These are phyloP conservation scores for Pleodorina starrii DNA, from an alignment of 139 green algal genomes.

Conservation along the genomic window DNA sequence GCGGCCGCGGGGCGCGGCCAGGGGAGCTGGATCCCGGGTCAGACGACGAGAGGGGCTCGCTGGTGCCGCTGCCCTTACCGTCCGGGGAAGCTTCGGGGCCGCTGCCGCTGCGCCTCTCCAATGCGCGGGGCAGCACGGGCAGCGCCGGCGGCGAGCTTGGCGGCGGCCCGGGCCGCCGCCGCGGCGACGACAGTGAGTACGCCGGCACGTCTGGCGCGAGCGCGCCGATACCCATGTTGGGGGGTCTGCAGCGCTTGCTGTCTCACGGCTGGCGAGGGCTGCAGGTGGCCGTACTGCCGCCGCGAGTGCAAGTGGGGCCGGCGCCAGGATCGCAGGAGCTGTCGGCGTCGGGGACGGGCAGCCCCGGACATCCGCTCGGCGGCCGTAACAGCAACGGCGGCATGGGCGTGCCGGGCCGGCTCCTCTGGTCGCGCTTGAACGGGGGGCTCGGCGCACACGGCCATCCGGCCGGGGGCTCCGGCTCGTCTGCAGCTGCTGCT, in stretches of 20 bases:
- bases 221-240: not conserved
- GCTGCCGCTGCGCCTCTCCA: not conserved
- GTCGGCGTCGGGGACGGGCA: not conserved
- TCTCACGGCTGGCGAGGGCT: slow-evolving; percentile 26
- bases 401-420: not conserved
- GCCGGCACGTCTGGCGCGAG: not conserved
- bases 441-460: not conserved
- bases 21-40: not conserved
- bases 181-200: not conserved
- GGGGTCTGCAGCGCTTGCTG: slow-evolving; percentile 18
- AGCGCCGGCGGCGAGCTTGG: not conserved
- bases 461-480: too few relatives aligned
- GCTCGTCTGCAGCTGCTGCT: not conserved
- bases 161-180: not conserved
- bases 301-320: not conserved
- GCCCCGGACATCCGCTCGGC: not conserved
- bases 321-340: not conserved
- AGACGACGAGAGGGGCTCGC: slow-evolving; percentile 12
- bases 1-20: not conserved
- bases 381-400: not conserved
- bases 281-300: not conserved
- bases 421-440: slow-evolving; percentile 26
- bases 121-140: not conserved
- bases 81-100: not conserved
- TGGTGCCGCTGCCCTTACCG: not conserved